These are phyloP conservation scores for Puccinia polysora DNA, from an alignment of 1,284 basidiomycete species.

Conservation along the genomic window DNA sequence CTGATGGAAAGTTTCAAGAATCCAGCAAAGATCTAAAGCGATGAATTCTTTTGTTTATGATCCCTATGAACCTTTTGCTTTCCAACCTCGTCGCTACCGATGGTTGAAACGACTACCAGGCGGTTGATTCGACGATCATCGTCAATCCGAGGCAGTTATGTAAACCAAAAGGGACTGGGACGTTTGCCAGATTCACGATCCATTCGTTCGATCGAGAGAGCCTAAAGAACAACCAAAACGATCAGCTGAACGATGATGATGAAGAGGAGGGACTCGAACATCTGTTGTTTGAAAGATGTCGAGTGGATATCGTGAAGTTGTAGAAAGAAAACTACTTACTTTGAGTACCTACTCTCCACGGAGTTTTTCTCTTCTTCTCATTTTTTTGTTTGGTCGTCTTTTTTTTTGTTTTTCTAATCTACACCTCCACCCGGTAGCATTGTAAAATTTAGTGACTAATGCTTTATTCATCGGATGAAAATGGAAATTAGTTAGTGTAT, in stretches of 20 bases:
- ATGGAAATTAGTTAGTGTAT: no score
- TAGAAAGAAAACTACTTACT: no score
- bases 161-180: conserved; percentile 59
- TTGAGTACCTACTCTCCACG: no score
- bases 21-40: neutral
- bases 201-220: conserved; percentile 48
- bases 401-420: neutral
- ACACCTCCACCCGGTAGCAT: no score
- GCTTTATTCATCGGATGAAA: no score
- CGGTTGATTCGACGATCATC: conserved; percentile 29
- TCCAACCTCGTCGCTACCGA: no score
- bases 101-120: conserved; percentile 1
- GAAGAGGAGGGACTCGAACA: conserved; percentile 47
- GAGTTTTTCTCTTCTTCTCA: neutral
- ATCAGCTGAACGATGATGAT: conserved; percentile 8
- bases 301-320: conserved; percentile 49
- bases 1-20: neutral
- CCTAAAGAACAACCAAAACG: conserved; percentile 44
- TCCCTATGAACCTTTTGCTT: neutral
- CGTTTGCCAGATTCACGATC: conserved; percentile 50
- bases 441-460: no score
- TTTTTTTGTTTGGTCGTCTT: neutral
- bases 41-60: neutral
- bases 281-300: conserved; percentile 47
- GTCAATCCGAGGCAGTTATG: conserved; percentile 54